A percentile compares a stretch with the other conserved stretches of the same genome.
Evolutionary conservation across 768 basidiomycete genomes (phyloP).

Genomic region (Lactarius tabidus): DNA sequence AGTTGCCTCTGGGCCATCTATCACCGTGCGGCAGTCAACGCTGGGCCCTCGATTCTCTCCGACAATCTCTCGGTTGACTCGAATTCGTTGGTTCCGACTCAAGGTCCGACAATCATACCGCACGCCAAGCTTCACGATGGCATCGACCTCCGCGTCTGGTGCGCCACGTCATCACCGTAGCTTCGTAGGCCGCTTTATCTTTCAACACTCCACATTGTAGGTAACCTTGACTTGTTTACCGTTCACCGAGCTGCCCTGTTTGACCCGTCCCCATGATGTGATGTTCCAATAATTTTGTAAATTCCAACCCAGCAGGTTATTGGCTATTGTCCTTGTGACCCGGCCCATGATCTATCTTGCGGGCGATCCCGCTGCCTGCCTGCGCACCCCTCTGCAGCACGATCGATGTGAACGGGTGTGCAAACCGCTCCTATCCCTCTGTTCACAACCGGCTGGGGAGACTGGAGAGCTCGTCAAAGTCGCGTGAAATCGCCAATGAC

Average conservation of each 20-base stretch:
- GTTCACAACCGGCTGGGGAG: neutral
- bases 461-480: too few species aligned
- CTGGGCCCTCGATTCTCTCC: neutral
- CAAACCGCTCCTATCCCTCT: conserved; percentile 3
- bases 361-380: conserved; percentile 9
- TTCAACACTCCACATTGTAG: neutral
- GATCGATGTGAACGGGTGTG: conserved; percentile 1
- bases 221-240: neutral
- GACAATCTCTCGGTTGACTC: neutral
- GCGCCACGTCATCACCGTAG: conserved; percentile 15
- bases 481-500: conserved; percentile 10
- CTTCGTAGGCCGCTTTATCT: neutral
- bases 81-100: neutral
- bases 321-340: conserved; percentile 10
- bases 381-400: conserved; percentile 3
- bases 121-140: neutral
- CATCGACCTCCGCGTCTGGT: neutral
- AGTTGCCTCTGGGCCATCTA: neutral
- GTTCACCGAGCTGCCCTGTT: conserved; percentile 5
- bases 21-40: neutral
- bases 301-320: neutral
- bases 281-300: neutral
- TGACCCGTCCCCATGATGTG: neutral
- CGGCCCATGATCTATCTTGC: conserved; percentile 2
- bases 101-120: neutral